These are phyloP conservation scores for Phytopythium montanum DNA, from an alignment of 352 stramenopile species.

Conservation along the genomic window DNA sequence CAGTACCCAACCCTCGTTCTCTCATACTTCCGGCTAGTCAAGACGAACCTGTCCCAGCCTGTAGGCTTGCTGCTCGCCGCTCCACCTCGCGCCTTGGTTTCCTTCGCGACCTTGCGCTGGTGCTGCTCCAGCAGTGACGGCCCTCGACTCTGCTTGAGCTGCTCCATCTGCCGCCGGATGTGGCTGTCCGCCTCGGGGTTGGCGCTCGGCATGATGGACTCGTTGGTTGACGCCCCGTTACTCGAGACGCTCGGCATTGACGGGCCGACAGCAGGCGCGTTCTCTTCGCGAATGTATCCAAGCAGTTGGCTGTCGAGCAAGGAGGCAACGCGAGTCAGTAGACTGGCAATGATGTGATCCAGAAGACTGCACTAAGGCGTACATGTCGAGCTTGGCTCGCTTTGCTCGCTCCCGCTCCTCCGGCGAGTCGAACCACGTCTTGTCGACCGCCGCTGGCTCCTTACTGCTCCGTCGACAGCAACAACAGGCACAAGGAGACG, in stretches of 20 bases:
- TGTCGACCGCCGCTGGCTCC: conserved; percentile 68
- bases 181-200: conserved; percentile 64
- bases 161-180: conserved; percentile 71
- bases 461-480: conserved; percentile 28
- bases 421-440: conserved; percentile 79
- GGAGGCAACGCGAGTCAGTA: background rate
- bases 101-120: conserved; percentile 61
- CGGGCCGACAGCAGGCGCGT: conserved; percentile 27
- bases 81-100: conserved; percentile 19
- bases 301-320: conserved; percentile 53
- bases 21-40: background rate
- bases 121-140: conserved; percentile 79
- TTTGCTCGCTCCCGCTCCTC: conserved; percentile 77
- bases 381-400: conserved; percentile 83
- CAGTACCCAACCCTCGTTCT: background rate
- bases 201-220: conserved; percentile 62
- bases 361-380: conserved; percentile 3
- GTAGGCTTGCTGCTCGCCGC: conserved; percentile 13
- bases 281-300: conserved; percentile 77
- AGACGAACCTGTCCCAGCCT: conserved; percentile 64
- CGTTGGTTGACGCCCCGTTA: conserved; percentile 31
- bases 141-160: conserved; percentile 44
- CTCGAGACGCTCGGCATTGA: conserved; percentile 11
- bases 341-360: background rate
- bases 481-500: background rate